Conservation (phyloP, 176 grass and related monocot genomes). For the Melocanna baccifera region DNA sequence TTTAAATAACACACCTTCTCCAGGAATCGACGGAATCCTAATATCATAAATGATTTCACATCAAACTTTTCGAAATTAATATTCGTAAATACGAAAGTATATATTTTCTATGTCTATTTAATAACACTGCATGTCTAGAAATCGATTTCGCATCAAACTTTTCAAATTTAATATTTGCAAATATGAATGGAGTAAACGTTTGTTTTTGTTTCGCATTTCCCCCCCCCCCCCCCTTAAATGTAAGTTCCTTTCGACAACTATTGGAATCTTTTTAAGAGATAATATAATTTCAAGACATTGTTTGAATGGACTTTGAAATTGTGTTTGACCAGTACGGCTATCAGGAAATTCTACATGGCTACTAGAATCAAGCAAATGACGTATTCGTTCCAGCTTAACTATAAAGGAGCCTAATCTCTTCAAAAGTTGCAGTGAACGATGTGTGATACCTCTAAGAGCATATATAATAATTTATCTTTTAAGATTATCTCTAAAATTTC, state of each 20-base stretch:
- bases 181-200: background rate
- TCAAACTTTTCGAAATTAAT: background rate
- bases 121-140: too few species aligned
- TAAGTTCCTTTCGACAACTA: too few species aligned
- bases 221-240: too few species aligned
- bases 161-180: background rate
- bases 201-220: too few species aligned
- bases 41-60: background rate
- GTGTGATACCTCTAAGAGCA: too few species aligned
- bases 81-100: background rate
- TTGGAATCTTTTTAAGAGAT: background rate
- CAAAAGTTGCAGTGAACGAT: background rate
- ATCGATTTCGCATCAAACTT: too few species aligned
- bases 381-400: background rate
- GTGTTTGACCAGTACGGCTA: accelerated
- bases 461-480: too few species aligned
- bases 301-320: background rate
- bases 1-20: too few species aligned
- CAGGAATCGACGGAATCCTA: background rate
- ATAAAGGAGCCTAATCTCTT: background rate
- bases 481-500: too few species aligned
- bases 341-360: background rate
- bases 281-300: background rate
- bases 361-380: background rate
- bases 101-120: too few species aligned